Evolutionary conservation across 2,329 filamentous ascomycete genomes (phyloP), one percentile per base, ranked within the genome.

Genomic region (Chalaropsis ovoidea): DNA sequence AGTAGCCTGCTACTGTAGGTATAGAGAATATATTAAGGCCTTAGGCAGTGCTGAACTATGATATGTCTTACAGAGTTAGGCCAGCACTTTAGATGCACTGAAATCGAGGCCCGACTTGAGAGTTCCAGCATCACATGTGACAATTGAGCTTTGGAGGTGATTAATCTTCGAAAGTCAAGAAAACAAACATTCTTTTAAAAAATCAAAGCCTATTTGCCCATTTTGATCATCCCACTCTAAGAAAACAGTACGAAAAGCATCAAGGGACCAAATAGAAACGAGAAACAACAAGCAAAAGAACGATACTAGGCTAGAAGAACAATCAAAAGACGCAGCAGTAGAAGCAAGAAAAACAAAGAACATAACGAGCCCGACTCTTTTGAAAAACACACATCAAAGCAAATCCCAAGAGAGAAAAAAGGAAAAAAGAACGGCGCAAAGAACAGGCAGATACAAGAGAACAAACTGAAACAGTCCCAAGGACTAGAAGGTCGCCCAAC

Each of bases 361-460:
- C 54, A 35, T 10, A 47, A 19, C 43, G 10, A 19, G 2, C 17
- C 3, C 13, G 31, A 17, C 54, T 58, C 54, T 58, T 58, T 58
- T 64, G 47, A 8, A 43, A 41, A 43, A 62, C 61, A 45, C 43
- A 62, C 8, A 62, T 27, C 19, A 47, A 19, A 52, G 45, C 42
- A 52, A n/a, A 22, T 45, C 22, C 41, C 7, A 52, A n/a, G 52
- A 15, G 31, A 54, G 62, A 60, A 24, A 47, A 27, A 27, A 54
- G 15, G 13, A 17, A 58, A 66, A 60, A 10, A 43, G 62, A 65
- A 47, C 1, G 4, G n/a, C 6, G 17, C 43, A 67, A 8, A 58
- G n/a, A 39, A 13, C 19, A 61, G 19, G 56, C n/a, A 64, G 54
- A 62, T n/a, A 41, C 45, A 54, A 62, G 2, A 62, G 64, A 41